phyloP scores from a whole-genome alignment of 345 rosid genomes.

The Corymbia maculata region DNA sequence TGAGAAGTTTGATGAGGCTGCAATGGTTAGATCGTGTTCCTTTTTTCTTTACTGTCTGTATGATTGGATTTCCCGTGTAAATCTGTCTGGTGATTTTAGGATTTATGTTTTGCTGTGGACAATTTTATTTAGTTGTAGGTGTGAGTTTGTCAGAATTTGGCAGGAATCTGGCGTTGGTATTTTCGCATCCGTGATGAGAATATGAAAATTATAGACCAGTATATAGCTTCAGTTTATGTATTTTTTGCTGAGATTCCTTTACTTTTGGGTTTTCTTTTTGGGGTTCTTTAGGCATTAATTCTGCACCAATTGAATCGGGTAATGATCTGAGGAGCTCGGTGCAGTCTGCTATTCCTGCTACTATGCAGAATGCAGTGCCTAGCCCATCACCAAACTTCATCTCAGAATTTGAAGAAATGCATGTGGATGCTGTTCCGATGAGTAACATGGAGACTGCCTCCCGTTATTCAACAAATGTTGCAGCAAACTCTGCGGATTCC shows the following conservation, averaged over 20 bases:
- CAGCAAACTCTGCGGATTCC: background rate
- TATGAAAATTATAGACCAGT: background rate
- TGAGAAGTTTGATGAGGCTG: background rate
- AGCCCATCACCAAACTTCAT: background rate
- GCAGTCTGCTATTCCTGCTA: conserved; percentile 12
- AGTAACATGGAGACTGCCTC: background rate
- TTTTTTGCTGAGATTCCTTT: background rate
- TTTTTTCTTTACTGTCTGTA: background rate
- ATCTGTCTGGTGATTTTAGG: background rate
- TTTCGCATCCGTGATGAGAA: background rate
- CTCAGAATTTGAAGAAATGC: conserved; percentile 10
- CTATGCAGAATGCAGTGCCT: background rate
- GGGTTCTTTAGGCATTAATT: conserved; percentile 21
- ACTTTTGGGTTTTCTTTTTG: background rate
- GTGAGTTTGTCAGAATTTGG: background rate
- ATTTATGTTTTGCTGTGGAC: background rate
- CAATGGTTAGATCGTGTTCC: background rate
- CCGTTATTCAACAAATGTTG: background rate
- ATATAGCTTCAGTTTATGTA: background rate
- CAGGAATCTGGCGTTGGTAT: background rate
- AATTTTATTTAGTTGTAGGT: background rate
- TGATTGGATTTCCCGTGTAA: background rate
- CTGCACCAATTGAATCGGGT: conserved; percentile 15
- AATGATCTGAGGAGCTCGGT: conserved; percentile 17
- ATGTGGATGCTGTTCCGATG: background rate